Evolutionary conservation across 2,329 filamentous ascomycete species (phyloP), one percentile per base, ranked within the genome.

Genomic region (Diaporthe citri): DNA sequence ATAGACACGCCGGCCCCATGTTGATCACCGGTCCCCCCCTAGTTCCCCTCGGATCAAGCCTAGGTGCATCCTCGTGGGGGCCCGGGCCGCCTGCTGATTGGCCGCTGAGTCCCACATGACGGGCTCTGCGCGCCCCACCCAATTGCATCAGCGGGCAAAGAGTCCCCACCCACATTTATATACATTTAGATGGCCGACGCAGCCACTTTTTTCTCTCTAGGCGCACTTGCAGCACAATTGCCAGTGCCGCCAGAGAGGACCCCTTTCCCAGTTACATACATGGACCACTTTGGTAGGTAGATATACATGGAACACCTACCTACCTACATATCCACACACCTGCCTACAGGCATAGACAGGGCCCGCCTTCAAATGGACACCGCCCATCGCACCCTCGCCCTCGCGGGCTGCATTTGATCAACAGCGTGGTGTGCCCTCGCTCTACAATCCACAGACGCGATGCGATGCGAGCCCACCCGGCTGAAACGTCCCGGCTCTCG

Each of bases 21-120:
- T 39, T 52, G 64, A 67, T 67, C 64, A 69, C 64, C 48, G 64
- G 64, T 69, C 36, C 64, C 57, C 57, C 48, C 46, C 28, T 71
- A 59, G 67, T 71, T 25, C 67, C 5, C 71, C 62, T 73, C 71
- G 71, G 70, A 73, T 71, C 52, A 20, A 73, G 74, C 62, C 62
- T 66, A 75, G 71, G 72, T 71, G 66, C 41, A 64, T 72, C n/a
- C 25, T 55, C 43, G 72, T 72, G 52, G 56, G 55, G 74, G 52
- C 46, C 48, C 41, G 72, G 25, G 10, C 28, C 12, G 10, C 5
- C 13, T 28, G n/a, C 20, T 74, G 72, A 76, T 76, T 76, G 74
- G 74, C 56, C 36, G 20, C 22, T 10, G 12, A 3, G 36, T 71
- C 74, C 74, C 74, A 76, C 74, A 76, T 76, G 74, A 76, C 72